Evolutionary conservation across 352 stramenopile genomes (phyloP), one percentile per base, ranked within the genome.

Genomic region (Phytophthora melonis): DNA sequence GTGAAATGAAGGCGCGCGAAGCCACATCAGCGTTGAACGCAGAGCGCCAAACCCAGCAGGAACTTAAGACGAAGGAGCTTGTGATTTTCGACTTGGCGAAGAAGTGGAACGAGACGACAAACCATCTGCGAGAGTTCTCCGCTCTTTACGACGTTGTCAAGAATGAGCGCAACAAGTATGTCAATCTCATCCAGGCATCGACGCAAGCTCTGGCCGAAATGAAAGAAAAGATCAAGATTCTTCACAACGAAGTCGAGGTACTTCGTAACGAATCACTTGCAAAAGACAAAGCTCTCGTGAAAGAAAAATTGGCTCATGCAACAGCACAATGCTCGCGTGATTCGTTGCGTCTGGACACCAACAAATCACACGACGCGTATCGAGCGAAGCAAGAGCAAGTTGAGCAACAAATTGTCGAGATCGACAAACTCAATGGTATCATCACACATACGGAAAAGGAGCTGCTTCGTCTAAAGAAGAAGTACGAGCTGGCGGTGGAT

Each of bases 171-270:
- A 98, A 98, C 78, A 98, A 98, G 71, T 98, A 98, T 70, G 95
- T 98, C 27, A 98, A 98, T 67, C 68, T 98, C 32, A 98, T 99
- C 64, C 94, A 98, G 71, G 82, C 90, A 23, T 89, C 83, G 8
- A 89, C 91, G 3, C 95, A 99, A 72, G 94, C 94, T 23, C 85
- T 98, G 1, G 94, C 93, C 6, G 95, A 99, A 78, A 98, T 98
- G 95, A 97, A 97, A 55, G 96, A 98, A 69, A 98, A 98, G 73
- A 98, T 98, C 75, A 97, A 98, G 71, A 98, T 98, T 68, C 74
- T 98, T 27, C 86, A 97, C 64, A 98, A 98, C 66, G 95, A 98
- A 78, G 91, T 98, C 41, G 93, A 98, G 39, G 97, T 99, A 50
- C 70, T 99, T 58, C 84, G 91, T 2, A 98, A 98, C 68, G 95